Evolutionary conservation across 2,329 filamentous ascomycete species (phyloP).

Genomic region (Hypoxylon sp.): DNA sequence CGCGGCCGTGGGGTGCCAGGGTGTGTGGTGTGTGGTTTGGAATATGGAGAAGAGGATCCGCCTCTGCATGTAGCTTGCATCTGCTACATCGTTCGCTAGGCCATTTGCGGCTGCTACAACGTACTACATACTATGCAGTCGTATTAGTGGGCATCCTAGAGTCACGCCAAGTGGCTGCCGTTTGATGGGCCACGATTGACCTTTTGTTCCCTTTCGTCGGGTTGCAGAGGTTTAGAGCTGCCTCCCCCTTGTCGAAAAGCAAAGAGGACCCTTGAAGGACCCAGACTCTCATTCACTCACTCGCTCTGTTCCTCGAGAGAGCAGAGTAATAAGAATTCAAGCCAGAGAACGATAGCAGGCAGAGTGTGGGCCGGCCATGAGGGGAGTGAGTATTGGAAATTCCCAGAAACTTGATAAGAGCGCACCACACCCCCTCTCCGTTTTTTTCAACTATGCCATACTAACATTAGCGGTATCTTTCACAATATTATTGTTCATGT

Average conservation of each 20-base stretch:
- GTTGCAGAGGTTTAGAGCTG: constrained; percentile 42
- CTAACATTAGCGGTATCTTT: constrained; percentile 26
- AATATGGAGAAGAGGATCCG: constrained; percentile 41
- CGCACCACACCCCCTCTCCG: constrained; percentile 43
- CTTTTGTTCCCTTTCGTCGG: constrained; percentile 46
- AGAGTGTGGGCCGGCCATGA: constrained; percentile 37
- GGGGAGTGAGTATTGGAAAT: constrained; percentile 42
- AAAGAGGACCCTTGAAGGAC: constrained; percentile 36
- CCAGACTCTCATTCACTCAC: constrained; percentile 33
- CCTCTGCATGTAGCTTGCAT: constrained; percentile 31
- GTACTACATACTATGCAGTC: constrained; percentile 33
- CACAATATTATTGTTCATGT: constrained; percentile 38
- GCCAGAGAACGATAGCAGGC: constrained; percentile 17
- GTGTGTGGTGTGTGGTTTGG: constrained; percentile 39
- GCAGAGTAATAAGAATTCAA: constrained; percentile 18
- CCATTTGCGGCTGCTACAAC: constrained; percentile 44
- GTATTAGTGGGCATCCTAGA: constrained; percentile 39
- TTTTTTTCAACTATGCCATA: constrained; percentile 33
- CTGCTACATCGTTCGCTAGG: constrained; percentile 39
- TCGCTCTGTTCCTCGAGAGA: constrained; percentile 8
- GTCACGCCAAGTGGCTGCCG: constrained; percentile 42
- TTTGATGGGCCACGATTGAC: constrained; percentile 41
- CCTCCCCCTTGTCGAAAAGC: constrained; percentile 40
- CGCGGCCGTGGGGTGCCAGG: constrained; percentile 34
- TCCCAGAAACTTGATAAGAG: constrained; percentile 43